Conservation (phyloP, 176 grass and related monocot species). For the Phyllostachys edulis region DNA sequence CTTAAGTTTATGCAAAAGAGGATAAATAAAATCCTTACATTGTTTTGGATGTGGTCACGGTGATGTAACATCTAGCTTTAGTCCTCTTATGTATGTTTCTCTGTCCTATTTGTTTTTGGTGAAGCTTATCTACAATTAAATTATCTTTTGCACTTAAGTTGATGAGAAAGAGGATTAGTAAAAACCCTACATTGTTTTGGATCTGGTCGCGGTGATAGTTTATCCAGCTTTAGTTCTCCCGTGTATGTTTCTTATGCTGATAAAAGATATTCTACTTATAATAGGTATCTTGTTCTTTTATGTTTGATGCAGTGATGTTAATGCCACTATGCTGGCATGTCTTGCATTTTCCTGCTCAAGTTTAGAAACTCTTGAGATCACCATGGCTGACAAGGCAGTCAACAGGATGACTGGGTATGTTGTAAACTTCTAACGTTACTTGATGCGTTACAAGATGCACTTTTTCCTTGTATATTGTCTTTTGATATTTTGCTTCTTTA, state of each 20-base stretch:
- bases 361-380: conserved; percentile 84
- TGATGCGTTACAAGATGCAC: background rate
- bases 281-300: conserved; percentile 22
- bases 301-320: conserved; percentile 75
- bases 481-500: background rate
- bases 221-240: background rate
- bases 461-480: background rate
- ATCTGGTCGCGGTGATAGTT: background rate
- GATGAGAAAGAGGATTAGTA: background rate
- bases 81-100: background rate
- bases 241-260: conserved; percentile 7
- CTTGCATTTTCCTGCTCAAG: conserved; percentile 68
- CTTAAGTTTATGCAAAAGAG: background rate
- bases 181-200: background rate
- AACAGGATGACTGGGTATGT: conserved; percentile 89
- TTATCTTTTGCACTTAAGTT: background rate
- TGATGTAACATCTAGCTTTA: conserved; percentile 1
- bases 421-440: background rate
- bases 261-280: conserved; percentile 11
- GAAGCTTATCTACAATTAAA: background rate
- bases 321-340: conserved; percentile 62
- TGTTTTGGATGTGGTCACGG: background rate
- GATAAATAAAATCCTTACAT: background rate
- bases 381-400: conserved; percentile 52
- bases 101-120: background rate